phyloP scores from a whole-genome alignment of 371 early-diverging fungal genomes.

The Rhizopus stolonifer region DNA sequence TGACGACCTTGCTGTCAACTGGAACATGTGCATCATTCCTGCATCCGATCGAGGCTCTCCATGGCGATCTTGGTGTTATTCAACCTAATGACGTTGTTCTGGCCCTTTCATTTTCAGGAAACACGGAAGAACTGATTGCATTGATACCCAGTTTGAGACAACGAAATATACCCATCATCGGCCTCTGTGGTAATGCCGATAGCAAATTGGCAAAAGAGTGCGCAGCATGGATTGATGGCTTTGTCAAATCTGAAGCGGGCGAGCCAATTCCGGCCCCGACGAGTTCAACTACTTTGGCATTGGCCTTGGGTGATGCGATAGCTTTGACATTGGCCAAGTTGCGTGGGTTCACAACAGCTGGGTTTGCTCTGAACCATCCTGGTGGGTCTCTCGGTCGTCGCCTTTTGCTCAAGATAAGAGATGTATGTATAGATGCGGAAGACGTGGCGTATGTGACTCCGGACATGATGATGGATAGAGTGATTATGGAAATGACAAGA shows the following conservation, averaged over 20 bases:
- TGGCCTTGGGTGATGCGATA: constrained; percentile 64
- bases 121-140: constrained; percentile 58
- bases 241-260: constrained; percentile 50
- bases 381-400: constrained; percentile 58
- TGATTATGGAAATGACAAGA: constrained; percentile 49
- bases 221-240: constrained; percentile 62
- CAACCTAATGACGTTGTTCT: constrained; percentile 54
- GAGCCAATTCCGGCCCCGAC: constrained; percentile 62
- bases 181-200: constrained; percentile 50
- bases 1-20: constrained; percentile 61
- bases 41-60: constrained; percentile 66
- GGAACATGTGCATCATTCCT: constrained; percentile 58
- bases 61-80: constrained; percentile 64
- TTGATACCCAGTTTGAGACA: constrained; percentile 46
- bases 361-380: constrained; percentile 66
- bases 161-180: constrained; percentile 51
- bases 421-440: constrained; percentile 25
- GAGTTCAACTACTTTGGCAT: constrained; percentile 55
- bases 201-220: constrained; percentile 54
- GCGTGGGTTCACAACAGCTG: constrained; percentile 44
- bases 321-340: constrained; percentile 56
- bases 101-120: constrained; percentile 63
- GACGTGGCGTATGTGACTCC: constrained; percentile 31
- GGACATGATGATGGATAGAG: constrained; percentile 34
- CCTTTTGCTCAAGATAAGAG: constrained; percentile 40